Evolutionary conservation across 2,329 filamentous ascomycete genomes (phyloP).

Genomic region (Pseudocercospora crystallina): DNA sequence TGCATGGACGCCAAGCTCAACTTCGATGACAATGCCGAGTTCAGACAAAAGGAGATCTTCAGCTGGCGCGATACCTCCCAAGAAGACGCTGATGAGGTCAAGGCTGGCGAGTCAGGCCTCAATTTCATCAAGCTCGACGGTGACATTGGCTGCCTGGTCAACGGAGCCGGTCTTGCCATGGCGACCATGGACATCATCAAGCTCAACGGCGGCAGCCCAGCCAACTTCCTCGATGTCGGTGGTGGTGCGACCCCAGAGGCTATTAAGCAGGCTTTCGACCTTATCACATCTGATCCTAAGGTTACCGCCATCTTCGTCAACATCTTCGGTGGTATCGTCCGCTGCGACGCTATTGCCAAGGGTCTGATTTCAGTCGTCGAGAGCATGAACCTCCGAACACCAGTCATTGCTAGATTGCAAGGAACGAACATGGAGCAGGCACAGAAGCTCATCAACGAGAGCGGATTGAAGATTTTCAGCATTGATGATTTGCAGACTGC

Average conservation of each 20-base stretch:
- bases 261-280: slow-evolving; percentile 96
- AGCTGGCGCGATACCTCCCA: slow-evolving; percentile 89
- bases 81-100: slow-evolving; percentile 96
- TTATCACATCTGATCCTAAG: slow-evolving; percentile 98
- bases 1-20: slow-evolving; percentile 99
- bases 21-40: slow-evolving; percentile 98
- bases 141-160: slow-evolving; percentile 98
- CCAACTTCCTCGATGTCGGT: slow-evolving; percentile 98
- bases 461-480: slow-evolving; percentile 98
- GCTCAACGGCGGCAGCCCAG: slow-evolving; percentile 91
- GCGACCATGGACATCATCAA: slow-evolving; percentile 99
- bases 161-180: slow-evolving; percentile 98
- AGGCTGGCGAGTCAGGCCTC: slow-evolving; percentile 86
- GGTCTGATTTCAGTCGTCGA: slow-evolving; percentile 94
- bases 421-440: slow-evolving; percentile 97
- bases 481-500: slow-evolving; percentile 97
- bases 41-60: slow-evolving; percentile 96
- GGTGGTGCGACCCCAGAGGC: slow-evolving; percentile 95
- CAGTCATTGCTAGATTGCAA: slow-evolving; percentile 95
- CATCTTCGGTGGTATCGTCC: slow-evolving; percentile 98
- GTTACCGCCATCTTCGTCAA: slow-evolving; percentile 99
- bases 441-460: slow-evolving; percentile 90
- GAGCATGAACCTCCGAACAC: slow-evolving; percentile 91
- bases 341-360: slow-evolving; percentile 95
- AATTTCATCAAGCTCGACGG: slow-evolving; percentile 99